Conservation (phyloP, 495 filamentous ascomycete species). For the Talaromyces nanjingensis region DNA sequence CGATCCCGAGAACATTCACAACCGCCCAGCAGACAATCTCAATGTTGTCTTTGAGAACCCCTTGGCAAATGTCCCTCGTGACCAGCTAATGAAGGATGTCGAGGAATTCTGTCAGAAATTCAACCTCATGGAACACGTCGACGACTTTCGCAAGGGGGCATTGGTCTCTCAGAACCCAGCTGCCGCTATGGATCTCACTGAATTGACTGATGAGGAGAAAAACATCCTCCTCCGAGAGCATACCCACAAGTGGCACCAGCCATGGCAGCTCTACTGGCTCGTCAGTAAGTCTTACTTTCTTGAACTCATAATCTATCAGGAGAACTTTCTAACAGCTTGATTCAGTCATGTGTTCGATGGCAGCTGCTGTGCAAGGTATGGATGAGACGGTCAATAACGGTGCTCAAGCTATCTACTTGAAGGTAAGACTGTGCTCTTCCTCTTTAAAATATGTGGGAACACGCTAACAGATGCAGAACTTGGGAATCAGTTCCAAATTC, state of each 20-base stretch:
- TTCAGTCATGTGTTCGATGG: constrained; percentile 37
- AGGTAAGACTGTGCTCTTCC: constrained; percentile 13
- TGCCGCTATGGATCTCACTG: constrained; percentile 29
- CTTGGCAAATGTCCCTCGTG: constrained; percentile 39
- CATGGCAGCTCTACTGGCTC: constrained; percentile 49
- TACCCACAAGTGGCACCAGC: constrained; percentile 51
- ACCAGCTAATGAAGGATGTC: constrained; percentile 42
- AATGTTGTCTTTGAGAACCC: constrained; percentile 43
- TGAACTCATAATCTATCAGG: neutral
- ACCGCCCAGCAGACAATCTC: constrained; percentile 14
- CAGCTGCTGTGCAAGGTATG: constrained; percentile 55
- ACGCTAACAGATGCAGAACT: constrained; percentile 22
- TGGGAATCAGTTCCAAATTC: constrained; percentile 21
- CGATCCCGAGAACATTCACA: constrained; percentile 19
- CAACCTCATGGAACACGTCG: constrained; percentile 34
- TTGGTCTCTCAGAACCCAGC: constrained; percentile 44
- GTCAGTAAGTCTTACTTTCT: constrained; percentile 33
- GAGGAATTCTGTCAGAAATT: constrained; percentile 40
- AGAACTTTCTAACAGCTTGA: neutral
- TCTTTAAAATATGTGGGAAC: constrained; percentile 13
- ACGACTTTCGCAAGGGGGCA: constrained; percentile 46
- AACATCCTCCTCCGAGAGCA: constrained; percentile 37
- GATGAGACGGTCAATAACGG: constrained; percentile 78
- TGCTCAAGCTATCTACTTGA: constrained; percentile 60
- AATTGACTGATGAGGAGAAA: constrained; percentile 40